Evolutionary conservation across 768 basidiomycete species (phyloP), one percentile per base, ranked within the genome.

Genomic region (Imleria badia): DNA sequence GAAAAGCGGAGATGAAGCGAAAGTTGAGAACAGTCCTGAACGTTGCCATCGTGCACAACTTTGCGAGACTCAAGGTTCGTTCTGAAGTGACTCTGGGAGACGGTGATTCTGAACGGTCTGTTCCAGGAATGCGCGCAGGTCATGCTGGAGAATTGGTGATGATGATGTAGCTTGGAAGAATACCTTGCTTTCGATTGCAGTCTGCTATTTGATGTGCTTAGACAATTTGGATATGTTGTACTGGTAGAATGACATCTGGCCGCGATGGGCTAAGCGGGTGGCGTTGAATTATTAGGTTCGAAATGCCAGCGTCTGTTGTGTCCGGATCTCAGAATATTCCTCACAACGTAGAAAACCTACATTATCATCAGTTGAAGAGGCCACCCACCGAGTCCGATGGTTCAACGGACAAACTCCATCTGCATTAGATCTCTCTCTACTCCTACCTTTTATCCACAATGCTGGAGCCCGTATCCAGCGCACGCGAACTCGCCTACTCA

Each of bases 1-100:
- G 81, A 56, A 89, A 87, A 67, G 79, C 75, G 35, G 94, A 98
- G 48, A 75, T 81, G 54, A 81, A 82, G 61, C 76, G 87, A 46
- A 86, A 81, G 69, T 65, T 98, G 60, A 78, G 84, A 58, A 94
- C 93, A 38, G 84, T 95, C 55, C 83, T 90, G 40, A 95, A 92
- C 66, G 86, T 93, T 22, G 86, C 90, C 3, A 81, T 82, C 29
- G 83, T 86, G 42, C 88, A 93, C 66, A 84, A 82, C 60, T 72
- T 94, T 47, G 63, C 67, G 29, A 76, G 88, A 52, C 72, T 93
- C 42, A 89, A 82, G 77, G 91, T 91, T 47, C 31, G 73, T 68
- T 63, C 22, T 33, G 7, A 22, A 40, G 40, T 2, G 51, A 46
- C 29, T 40, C 31, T 26, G n/a, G 10, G 12, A 35, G 6, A n/a